Conservation (phyloP, 116 monocot species). For the Posidonia oceanica region DNA sequence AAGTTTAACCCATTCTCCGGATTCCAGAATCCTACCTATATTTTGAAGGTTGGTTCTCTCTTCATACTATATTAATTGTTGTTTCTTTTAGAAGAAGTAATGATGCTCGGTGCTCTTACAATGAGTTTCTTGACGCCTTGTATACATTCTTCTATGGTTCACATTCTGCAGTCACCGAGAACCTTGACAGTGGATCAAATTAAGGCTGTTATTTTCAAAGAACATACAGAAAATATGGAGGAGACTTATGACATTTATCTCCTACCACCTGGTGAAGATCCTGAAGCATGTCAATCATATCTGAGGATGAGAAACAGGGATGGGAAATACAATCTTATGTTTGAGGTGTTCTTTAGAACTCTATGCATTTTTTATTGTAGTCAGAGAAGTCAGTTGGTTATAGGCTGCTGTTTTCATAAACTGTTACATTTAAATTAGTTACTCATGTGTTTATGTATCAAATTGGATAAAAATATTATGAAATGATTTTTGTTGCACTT, state of each 20-base stretch:
- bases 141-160: not conserved
- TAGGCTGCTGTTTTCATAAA: no score
- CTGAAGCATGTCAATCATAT: conserved; percentile 98
- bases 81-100: not conserved
- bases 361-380: not conserved
- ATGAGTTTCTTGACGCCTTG: not conserved
- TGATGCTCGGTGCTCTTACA: not conserved
- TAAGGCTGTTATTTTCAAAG: conserved; percentile 54
- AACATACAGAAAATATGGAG: conserved; percentile 64
- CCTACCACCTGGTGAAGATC: conserved; percentile 98
- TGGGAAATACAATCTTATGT: conserved; percentile 99
- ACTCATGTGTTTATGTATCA: no score
- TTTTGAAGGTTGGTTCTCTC: conserved; percentile 76
- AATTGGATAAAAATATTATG: no score
- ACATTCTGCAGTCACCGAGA: conserved; percentile 51
- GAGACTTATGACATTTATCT: conserved; percentile 99
- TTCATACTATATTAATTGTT: not conserved
- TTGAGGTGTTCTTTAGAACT: conserved; percentile 49
- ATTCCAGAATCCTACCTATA: conserved; percentile 97
- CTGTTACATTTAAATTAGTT: no score
- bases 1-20: conserved; percentile 99
- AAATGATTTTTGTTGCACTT: no score
- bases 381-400: not conserved
- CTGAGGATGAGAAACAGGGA: conserved; percentile 98
- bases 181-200: conserved; percentile 55